Conservation (phyloP, 2,329 filamentous ascomycete genomes). For the Corynespora cassiicola region DNA sequence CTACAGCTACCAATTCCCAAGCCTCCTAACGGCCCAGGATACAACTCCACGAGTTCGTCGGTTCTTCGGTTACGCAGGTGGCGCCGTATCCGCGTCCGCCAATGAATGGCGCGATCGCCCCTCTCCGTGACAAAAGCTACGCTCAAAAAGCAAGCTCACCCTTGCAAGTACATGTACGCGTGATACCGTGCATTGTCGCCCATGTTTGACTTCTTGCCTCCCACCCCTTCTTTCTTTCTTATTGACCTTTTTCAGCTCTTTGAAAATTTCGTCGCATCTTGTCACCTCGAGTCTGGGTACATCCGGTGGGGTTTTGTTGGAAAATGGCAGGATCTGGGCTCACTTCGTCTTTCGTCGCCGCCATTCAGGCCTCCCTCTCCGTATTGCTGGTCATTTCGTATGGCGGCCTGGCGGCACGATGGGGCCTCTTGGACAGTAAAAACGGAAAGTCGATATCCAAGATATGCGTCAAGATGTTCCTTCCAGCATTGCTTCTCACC, state of each 20-base stretch:
- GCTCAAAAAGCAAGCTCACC: slow-evolving; percentile 13
- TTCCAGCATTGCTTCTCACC: slow-evolving; percentile 60
- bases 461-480: slow-evolving; percentile 59
- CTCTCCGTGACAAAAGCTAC: slow-evolving; percentile 19
- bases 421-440: slow-evolving; percentile 52
- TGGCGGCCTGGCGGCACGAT: slow-evolving; percentile 56
- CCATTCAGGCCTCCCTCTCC: slow-evolving; percentile 61
- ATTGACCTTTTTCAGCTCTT: not conserved
- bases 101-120: slow-evolving; percentile 20
- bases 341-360: slow-evolving; percentile 55
- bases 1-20: no score
- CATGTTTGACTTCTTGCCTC: not conserved
- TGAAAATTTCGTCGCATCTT: not conserved
- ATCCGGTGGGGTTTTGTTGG: no score
- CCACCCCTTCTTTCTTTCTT: not conserved
- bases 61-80: no score
- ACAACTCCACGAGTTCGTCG: not conserved
- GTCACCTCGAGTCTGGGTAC: not conserved
- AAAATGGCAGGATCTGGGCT: slow-evolving; percentile 18
- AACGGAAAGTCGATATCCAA: slow-evolving; percentile 62
- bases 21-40: not conserved
- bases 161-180: not conserved
- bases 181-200: not conserved
- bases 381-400: slow-evolving; percentile 61
- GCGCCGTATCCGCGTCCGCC: no score